Conservation (phyloP, 805 yeast species). For the Lipomyces sp. region DNA sequence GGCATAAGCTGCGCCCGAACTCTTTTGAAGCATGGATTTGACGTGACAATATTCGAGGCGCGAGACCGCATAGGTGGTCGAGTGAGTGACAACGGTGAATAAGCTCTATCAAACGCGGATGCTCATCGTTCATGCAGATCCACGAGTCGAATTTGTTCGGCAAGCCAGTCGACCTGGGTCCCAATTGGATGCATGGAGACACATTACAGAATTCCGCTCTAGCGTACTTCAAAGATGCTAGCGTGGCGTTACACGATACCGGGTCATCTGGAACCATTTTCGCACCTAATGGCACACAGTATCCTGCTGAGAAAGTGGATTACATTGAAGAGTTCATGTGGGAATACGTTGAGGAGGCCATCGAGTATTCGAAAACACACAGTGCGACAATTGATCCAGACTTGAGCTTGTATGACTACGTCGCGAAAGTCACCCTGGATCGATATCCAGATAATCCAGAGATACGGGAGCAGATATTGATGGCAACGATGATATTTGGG, state of each 20-base stretch:
- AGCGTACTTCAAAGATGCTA: slow-evolving; percentile 12
- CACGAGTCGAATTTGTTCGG: slow-evolving; percentile 20
- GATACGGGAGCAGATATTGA: slow-evolving; percentile 15
- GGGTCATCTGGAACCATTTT: slow-evolving; percentile 20
- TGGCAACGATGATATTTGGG: slow-evolving; percentile 30
- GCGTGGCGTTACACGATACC: slow-evolving; percentile 25
- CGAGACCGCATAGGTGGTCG: slow-evolving; percentile 45
- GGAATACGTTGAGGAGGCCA: slow-evolving; percentile 38
- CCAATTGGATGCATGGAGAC: slow-evolving; percentile 41
- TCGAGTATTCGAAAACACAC: slow-evolving; percentile 33
- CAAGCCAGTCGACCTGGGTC: slow-evolving; percentile 37
- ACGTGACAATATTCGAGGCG: slow-evolving; percentile 43
- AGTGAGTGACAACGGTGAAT: slow-evolving; percentile 21
- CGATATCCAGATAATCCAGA: slow-evolving; percentile 6
- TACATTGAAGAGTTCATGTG: slow-evolving; percentile 30
- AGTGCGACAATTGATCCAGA: slow-evolving; percentile 20
- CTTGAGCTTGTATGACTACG: slow-evolving; percentile 28
- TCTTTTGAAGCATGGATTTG: slow-evolving; percentile 36
- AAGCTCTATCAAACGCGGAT: neutral
- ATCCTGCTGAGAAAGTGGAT: slow-evolving; percentile 3
- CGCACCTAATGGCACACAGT: slow-evolving; percentile 26
- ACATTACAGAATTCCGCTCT: slow-evolving; percentile 20
- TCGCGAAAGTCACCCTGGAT: slow-evolving; percentile 6
- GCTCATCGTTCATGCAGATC: slow-evolving; percentile 3
- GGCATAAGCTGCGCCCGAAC: slow-evolving; percentile 45